Evolutionary conservation across 2,329 filamentous ascomycete genomes (phyloP).

Genomic region (Ploettnerulaceae sp.): DNA sequence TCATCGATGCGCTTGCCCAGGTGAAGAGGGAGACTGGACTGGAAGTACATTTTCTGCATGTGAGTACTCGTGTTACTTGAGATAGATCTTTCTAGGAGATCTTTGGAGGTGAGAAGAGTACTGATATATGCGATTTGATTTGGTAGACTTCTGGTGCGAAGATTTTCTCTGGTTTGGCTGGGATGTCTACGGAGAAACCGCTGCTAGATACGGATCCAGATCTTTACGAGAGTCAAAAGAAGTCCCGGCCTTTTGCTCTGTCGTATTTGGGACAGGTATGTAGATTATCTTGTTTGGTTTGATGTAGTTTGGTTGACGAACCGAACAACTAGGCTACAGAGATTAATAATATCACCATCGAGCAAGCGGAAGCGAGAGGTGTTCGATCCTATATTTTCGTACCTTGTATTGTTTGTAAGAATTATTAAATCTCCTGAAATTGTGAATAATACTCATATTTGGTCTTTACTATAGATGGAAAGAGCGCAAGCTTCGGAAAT

Average conservation of each 20-base stretch:
- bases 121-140: neutral
- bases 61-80: neutral
- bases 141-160: neutral
- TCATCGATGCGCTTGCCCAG: neutral
- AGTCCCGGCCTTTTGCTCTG: neutral
- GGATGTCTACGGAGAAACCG: neutral
- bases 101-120: no score
- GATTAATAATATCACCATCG: neutral
- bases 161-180: neutral
- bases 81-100: no score
- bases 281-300: neutral
- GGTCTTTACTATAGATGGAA: neutral
- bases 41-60: neutral
- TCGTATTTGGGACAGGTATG: neutral
- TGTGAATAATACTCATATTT: no score
- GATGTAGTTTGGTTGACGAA: neutral
- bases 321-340: neutral
- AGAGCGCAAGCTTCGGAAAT: neutral
- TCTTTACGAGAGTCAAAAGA: neutral
- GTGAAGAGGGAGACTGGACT: neutral
- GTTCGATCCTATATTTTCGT: neutral
- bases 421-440: no score
- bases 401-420: neutral
- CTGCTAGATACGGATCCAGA: neutral
- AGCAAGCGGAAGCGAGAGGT: neutral